phyloP scores from a whole-genome alignment of 2,329 filamentous ascomycete genomes.

The Alternaria rosae region DNA sequence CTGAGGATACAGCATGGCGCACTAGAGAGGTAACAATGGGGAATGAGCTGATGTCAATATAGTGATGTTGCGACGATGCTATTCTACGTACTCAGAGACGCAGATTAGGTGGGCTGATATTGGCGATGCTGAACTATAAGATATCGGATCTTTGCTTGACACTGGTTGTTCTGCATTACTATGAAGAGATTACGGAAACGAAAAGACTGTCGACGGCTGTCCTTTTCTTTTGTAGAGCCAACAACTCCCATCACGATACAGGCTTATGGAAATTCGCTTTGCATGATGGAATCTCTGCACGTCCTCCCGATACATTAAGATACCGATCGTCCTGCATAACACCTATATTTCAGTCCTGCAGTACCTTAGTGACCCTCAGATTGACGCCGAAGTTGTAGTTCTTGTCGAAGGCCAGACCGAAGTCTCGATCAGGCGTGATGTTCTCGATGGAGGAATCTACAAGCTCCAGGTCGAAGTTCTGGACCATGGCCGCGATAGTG shows the following conservation, averaged over 20 bases:
- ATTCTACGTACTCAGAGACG: neutral
- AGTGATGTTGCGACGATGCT: neutral
- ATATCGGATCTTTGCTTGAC: neutral
- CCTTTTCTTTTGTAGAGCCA: neutral
- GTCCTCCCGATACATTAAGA: neutral
- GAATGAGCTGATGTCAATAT: neutral
- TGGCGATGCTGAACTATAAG: neutral
- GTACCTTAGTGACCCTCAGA: slow-evolving; percentile 9
- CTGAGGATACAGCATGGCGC: neutral
- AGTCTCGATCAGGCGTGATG: slow-evolving; percentile 12
- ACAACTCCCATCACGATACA: neutral
- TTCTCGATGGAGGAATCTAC: slow-evolving; percentile 20
- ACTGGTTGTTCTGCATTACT: too few species aligned
- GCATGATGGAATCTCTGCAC: neutral
- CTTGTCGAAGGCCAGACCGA: slow-evolving; percentile 16
- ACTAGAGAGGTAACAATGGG: neutral
- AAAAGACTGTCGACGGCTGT: neutral
- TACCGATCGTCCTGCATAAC: too few species aligned
- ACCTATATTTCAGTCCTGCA: neutral
- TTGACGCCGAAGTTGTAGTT: slow-evolving; percentile 14
- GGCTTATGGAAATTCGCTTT: neutral
- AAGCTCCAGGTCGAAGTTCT: slow-evolving; percentile 25
- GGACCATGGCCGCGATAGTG: slow-evolving; percentile 18
- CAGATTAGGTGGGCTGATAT: neutral
- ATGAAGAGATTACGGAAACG: neutral